phyloP scores from a whole-genome alignment of 1,284 basidiomycete species.

The Marasmius tenuissimus region DNA sequence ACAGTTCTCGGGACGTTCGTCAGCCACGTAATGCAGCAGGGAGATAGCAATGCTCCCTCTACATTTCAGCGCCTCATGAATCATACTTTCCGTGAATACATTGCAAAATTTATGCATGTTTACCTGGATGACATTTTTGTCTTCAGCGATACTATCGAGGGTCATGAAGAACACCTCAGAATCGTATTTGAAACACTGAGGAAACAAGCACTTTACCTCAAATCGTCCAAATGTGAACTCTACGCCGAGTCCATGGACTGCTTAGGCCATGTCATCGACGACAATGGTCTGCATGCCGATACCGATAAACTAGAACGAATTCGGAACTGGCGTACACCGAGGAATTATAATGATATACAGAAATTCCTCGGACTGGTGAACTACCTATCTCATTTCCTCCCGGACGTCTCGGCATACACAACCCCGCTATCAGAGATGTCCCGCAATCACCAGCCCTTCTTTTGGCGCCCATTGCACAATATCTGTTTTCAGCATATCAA shows the following conservation, averaged over 20 bases:
- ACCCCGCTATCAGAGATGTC: slow-evolving; percentile 17
- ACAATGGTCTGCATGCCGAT: slow-evolving; percentile 20
- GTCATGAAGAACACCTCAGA: too few relatives aligned
- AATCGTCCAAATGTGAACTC: slow-evolving; percentile 25
- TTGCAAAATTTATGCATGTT: slow-evolving; percentile 26
- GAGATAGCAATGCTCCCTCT: too few relatives aligned
- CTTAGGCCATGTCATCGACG: slow-evolving; percentile 20
- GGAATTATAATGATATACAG: slow-evolving; percentile 25
- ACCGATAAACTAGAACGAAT: slow-evolving; percentile 18
- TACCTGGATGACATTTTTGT: too few relatives aligned
- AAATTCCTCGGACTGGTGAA: slow-evolving; percentile 31
- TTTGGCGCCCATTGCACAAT: slow-evolving; percentile 13
- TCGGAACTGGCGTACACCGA: slow-evolving; percentile 24
- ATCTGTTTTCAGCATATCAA: too few relatives aligned
- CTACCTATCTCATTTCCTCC: slow-evolving; percentile 29
- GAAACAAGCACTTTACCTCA: too few relatives aligned
- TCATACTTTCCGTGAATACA: slow-evolving; percentile 24
- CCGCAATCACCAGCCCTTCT: slow-evolving; percentile 12
- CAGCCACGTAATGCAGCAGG: slow-evolving; percentile 32
- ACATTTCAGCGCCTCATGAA: slow-evolving; percentile 23
- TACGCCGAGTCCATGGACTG: slow-evolving; percentile 18
- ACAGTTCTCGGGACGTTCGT: slow-evolving; percentile 24
- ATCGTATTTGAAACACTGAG: too few relatives aligned
- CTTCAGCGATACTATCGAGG: slow-evolving; percentile 34
- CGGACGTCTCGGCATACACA: slow-evolving; percentile 22